Percentiles rank a stretch among this genome's conserved stretches.
phyloP scores from a whole-genome alignment of 306 rosid species.

The Rosa persica region DNA sequence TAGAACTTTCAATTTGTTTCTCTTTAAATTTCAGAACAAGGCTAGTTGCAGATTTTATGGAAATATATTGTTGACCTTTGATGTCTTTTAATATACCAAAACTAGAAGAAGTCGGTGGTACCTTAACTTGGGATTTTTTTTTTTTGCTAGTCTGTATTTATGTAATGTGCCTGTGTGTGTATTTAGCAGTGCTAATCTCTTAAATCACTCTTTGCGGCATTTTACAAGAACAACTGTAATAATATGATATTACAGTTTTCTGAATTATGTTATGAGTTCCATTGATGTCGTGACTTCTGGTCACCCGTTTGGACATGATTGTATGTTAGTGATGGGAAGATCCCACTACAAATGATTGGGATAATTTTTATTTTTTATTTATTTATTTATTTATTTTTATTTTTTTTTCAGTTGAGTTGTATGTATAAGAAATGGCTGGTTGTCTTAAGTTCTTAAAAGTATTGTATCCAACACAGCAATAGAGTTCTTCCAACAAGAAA shows the following conservation, averaged over 20 bases:
- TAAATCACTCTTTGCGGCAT: not conserved
- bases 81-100: not conserved
- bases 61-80: not conserved
- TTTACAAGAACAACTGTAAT: not conserved
- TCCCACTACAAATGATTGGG: not conserved
- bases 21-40: constrained; percentile 3
- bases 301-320: not conserved
- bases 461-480: not conserved
- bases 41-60: not conserved
- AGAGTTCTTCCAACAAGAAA: not conserved
- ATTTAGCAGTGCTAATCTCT: not conserved
- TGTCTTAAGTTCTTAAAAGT: not conserved
- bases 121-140: not conserved
- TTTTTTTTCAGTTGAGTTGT: too few relatives aligned
- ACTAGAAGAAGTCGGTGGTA: not conserved
- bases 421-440: not conserved
- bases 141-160: not conserved
- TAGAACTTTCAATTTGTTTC: constrained; percentile 11
- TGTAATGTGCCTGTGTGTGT: not conserved
- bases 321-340: not conserved
- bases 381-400: too few relatives aligned
- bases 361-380: not conserved
- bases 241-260: not conserved
- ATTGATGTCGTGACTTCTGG: not conserved
- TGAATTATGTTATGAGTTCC: not conserved